phyloP scores from a whole-genome alignment of 306 rosid species.

The Rosa lucieae region DNA sequence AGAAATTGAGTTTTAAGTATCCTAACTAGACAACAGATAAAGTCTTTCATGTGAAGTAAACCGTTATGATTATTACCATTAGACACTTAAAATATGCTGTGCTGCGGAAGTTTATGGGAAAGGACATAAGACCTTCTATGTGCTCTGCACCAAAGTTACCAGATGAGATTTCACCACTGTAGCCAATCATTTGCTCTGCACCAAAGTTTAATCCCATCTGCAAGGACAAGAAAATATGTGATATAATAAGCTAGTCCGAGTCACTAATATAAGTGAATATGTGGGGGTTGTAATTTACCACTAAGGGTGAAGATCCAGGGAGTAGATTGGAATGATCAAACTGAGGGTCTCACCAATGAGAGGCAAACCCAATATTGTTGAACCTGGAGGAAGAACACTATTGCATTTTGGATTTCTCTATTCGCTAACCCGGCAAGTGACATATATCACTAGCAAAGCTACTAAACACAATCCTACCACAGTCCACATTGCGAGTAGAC shows the following conservation, averaged over 20 bases:
- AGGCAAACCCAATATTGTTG: conserved; percentile 40
- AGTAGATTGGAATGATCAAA: conserved; percentile 32
- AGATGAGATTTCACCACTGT: conserved; percentile 26
- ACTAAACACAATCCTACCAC: neutral
- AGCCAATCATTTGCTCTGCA: conserved; percentile 27
- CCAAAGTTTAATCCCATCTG: conserved; percentile 39
- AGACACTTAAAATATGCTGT: conserved; percentile 33
- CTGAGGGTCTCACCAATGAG: conserved; percentile 38
- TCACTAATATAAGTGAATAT: neutral
- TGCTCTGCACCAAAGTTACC: no score
- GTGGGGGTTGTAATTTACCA: neutral
- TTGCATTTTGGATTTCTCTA: conserved; percentile 38
- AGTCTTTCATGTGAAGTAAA: neutral
- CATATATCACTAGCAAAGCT: conserved; percentile 12
- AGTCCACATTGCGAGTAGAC: conserved; percentile 19
- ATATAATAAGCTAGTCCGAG: neutral
- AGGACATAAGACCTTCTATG: conserved; percentile 32
- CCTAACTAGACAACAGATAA: neutral
- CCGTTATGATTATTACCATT: conserved; percentile 14
- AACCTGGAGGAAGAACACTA: conserved; percentile 46
- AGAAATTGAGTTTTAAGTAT: neutral
- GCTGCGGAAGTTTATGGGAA: conserved; percentile 41
- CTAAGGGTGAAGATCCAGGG: conserved; percentile 41
- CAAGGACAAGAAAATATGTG: neutral
- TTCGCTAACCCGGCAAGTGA: conserved; percentile 12